phyloP scores from a whole-genome alignment of 495 filamentous ascomycete genomes.

The Penicillium argentinense region DNA sequence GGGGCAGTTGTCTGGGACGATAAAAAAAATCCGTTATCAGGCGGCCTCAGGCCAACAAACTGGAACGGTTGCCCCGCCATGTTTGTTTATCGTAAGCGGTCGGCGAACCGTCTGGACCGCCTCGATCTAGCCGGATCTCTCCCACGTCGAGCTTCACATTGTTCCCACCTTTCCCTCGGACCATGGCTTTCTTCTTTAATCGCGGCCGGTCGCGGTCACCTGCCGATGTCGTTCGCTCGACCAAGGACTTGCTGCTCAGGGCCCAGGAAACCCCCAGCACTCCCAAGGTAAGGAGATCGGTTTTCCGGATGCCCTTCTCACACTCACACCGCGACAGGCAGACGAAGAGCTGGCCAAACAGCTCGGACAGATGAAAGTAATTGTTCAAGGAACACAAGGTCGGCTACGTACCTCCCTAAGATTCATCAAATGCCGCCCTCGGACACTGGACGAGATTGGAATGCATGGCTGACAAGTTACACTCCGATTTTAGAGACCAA shows the following conservation, averaged over 20 bases:
- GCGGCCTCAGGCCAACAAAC: constrained; percentile 27
- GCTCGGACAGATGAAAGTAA: constrained; percentile 77
- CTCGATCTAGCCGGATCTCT: too few species aligned
- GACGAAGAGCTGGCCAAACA: constrained; percentile 76
- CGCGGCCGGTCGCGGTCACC: constrained; percentile 58
- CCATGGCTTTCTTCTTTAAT: constrained; percentile 94
- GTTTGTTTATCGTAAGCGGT: constrained; percentile 2
- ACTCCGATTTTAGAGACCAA: constrained; percentile 64
- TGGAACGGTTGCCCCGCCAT: constrained; percentile 42
- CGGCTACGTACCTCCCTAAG: constrained; percentile 14
- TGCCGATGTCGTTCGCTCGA: constrained; percentile 55
- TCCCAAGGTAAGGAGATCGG: constrained; percentile 52
- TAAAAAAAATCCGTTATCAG: constrained; percentile 33
- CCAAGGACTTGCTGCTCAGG: constrained; percentile 55
- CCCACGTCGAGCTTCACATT: too few species aligned
- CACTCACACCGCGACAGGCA: constrained; percentile 43
- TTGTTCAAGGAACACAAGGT: constrained; percentile 84
- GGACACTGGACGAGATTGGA: constrained; percentile 7
- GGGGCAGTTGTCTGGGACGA: too few species aligned
- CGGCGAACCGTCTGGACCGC: neutral
- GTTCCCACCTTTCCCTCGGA: too few species aligned
- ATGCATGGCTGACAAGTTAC: constrained; percentile 10
- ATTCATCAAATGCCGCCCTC: neutral
- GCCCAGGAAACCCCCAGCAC: constrained; percentile 44
- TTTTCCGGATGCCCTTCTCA: constrained; percentile 22